Base-by-base conservation (phyloP, 768 basidiomycete species). In the Amanita pseudoporphyria region DNA sequence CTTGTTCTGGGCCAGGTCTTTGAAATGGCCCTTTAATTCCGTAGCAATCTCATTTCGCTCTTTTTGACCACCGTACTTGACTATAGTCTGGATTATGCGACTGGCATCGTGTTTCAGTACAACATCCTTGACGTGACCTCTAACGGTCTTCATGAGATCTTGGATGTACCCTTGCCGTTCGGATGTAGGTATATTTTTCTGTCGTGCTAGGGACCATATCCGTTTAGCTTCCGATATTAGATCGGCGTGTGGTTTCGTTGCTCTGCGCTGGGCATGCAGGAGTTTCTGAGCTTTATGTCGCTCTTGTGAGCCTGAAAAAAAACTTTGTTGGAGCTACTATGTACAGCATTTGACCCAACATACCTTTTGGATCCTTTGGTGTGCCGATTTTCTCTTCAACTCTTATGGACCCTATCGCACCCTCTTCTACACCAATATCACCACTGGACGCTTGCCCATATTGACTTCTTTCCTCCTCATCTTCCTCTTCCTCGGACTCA, bases 91-190 rank as follows among this genome's bases (percentile, higher is more conserved):
- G 18, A 87, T 78, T 53, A 90, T 90, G 55, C 84, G 78, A 58
- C 89, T 91, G 6, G 90, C 91, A 63, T 95, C 91, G 58, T 95
- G 93, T 64, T 93, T 95, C 61, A 89, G 77, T 1, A 87, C 84
- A 32, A 95, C 81, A 28, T 93, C 91, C 52, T 82, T 82, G 38
- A 95, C 81, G 56, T 82, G 81, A 4, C 90, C 91, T 18, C 84
- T 78, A 18, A 92, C 80, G 39, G 84, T 73, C 26, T 71, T 67
- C 79, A 91, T 88, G 7, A 97, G 74, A 21, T 79, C 76, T 40
- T 74, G 69, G 51, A 95, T 70, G 43, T 90, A 81, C 56, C 81
- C 79, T 55, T 82, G 79, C 19, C 92, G 79, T 58, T 94, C 85
- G 21, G 77, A 64, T 16, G 81, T 67, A 0, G 80, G 66, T 33